Evolutionary conservation across 2,329 filamentous ascomycete genomes (phyloP), one percentile per base, ranked within the genome.

Genomic region (Colletotrichum cereale): DNA sequence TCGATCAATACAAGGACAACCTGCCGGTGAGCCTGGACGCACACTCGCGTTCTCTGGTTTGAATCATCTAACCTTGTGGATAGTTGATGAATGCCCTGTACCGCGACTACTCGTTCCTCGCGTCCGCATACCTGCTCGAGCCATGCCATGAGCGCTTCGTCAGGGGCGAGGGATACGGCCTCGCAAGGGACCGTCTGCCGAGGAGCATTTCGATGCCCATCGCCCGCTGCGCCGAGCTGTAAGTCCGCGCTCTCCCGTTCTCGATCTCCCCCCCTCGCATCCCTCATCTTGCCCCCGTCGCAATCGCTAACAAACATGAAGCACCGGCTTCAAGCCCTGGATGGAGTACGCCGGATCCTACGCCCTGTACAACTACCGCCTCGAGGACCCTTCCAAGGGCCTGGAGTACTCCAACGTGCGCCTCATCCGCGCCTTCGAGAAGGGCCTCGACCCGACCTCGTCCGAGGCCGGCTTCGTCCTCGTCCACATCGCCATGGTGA

Each of bases 401-500:
- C 84, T 92, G 62, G 84, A 87, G 47, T 91, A 91, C 78, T 84
- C 86, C 76, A 92, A 92, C 84, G 86, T 98, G 31, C 92, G 94
- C 14, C 89, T 98, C 40, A 91, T 98, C 78, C 93, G 96, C 44
- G 96, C 94, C 31, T 98, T 98, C 77, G 95, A 98, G 83, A 89
- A 92, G 76, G 96, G 96, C 18, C 90, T 97, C 11, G 93, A 98
- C 80, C 93, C 93, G 0, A 88, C 87, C 40, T 97, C 94, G 3
- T 97, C 95, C 10, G 96, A 98, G 81, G 96, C 96, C 0, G 96
- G 96, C 61, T 98, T 98, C 80, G 94, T 98, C n/a, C 88, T 98
- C 16, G 95, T 96, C 5, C 96, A 98, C 81, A 91, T 98, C 62
- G 94, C 97, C 82, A 98, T 98, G 95, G 96, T 97, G 61, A 91